These are phyloP conservation scores for Camellia japonica DNA, from an alignment of 148 eudicot species.

Conservation along the genomic window DNA sequence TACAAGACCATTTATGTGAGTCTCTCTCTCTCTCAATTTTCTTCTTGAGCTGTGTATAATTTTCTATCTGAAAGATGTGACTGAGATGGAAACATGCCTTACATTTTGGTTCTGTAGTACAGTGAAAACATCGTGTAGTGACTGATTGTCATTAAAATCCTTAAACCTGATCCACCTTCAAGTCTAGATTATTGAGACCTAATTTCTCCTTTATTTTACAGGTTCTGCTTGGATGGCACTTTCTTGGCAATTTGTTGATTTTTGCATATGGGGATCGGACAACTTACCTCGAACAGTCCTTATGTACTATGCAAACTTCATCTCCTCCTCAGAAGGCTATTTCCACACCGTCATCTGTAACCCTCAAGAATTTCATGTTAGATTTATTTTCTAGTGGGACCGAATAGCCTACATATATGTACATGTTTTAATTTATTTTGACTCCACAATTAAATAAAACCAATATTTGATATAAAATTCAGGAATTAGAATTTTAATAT, in stretches of 20 bases:
- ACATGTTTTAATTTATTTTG: no score
- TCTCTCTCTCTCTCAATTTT: no score
- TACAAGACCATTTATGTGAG: no score
- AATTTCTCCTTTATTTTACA: conserved; percentile 7
- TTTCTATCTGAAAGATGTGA: no score
- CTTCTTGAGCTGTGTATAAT: no score
- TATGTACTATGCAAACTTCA: conserved; percentile 55
- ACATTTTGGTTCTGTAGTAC: not conserved
- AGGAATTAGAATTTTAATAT: no score
- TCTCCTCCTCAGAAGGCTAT: conserved; percentile 60
- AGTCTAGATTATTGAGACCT: not conserved
- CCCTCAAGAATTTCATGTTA: conserved; percentile 30
- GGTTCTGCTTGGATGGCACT: conserved; percentile 70
- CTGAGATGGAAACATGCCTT: no score
- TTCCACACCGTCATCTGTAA: conserved; percentile 59
- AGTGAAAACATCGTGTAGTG: not conserved
- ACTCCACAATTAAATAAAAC: no score
- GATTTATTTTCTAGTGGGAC: no score
- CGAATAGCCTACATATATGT: no score
- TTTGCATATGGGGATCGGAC: conserved; percentile 60
- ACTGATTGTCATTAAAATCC: not conserved
- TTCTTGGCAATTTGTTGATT: conserved; percentile 48
- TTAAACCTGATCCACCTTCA: no score
- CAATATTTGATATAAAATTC: no score
- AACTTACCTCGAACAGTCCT: conserved; percentile 55